phyloP scores from a whole-genome alignment of 2,329 filamentous ascomycete species.

The Xylaria sp. region DNA sequence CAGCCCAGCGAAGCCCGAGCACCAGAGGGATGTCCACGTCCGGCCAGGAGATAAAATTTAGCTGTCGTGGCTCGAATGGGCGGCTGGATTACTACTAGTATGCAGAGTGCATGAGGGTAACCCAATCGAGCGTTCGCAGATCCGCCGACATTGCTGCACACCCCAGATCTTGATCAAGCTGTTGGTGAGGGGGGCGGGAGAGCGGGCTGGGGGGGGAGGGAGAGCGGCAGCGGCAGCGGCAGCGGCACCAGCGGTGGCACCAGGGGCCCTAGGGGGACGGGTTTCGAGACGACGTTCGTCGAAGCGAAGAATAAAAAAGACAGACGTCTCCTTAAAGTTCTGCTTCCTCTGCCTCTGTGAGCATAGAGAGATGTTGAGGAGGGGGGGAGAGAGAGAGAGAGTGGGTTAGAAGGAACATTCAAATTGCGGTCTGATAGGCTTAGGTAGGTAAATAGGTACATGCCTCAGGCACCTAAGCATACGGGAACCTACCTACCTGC shows the following conservation, averaged over 20 bases:
- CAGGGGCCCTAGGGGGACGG: neutral
- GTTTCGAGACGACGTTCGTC: neutral
- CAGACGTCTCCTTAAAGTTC: neutral
- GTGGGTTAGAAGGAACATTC: no score
- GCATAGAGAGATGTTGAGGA: neutral
- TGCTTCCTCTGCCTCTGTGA: neutral
- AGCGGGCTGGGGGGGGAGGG: conserved; percentile 7
- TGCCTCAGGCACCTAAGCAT: neutral
- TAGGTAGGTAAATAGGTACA: neutral
- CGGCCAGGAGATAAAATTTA: conserved; percentile 39
- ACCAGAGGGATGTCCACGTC: conserved; percentile 42
- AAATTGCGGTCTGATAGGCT: no score
- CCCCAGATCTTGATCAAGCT: conserved; percentile 28
- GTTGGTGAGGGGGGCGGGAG: conserved; percentile 14
- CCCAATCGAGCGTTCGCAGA: conserved; percentile 44
- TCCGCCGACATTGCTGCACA: conserved; percentile 37
- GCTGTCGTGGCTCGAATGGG: conserved; percentile 47
- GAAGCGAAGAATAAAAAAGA: neutral
- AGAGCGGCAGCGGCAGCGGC: neutral
- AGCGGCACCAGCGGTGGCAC: no score
- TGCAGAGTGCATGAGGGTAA: conserved; percentile 44
- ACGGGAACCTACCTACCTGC: neutral
- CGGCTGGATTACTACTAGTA: conserved; percentile 41
- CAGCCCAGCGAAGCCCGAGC: conserved; percentile 39
- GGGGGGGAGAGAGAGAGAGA: neutral